phyloP scores from a whole-genome alignment of 1,284 basidiomycete genomes.

The Xerocomus amazonicus region DNA sequence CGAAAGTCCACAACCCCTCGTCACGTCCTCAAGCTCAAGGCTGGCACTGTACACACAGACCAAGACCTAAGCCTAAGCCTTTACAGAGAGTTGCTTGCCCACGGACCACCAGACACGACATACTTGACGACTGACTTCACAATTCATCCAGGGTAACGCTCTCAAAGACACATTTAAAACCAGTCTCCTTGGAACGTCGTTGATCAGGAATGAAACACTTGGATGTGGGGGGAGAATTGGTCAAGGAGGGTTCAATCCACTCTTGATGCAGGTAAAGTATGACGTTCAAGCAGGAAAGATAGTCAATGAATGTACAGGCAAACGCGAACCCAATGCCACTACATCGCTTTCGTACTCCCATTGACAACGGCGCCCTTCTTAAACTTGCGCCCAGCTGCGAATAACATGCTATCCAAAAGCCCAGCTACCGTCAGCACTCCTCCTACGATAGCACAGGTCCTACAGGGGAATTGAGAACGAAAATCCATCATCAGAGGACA shows the following conservation, averaged over 20 bases:
- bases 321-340: constrained; percentile 10
- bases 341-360: constrained; percentile 49
- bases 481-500: background rate
- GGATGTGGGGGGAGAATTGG: constrained; percentile 8
- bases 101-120: constrained; percentile 11
- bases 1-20: constrained; percentile 7
- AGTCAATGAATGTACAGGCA: constrained; percentile 8
- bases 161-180: background rate
- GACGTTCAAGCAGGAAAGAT: constrained; percentile 11
- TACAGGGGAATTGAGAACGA: constrained; percentile 31
- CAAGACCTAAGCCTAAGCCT: background rate
- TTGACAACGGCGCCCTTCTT: constrained; percentile 51
- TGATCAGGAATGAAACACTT: constrained; percentile 8
- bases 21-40: constrained; percentile 6
- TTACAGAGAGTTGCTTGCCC: background rate
- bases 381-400: constrained; percentile 65
- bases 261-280: background rate
- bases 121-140: constrained; percentile 34
- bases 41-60: background rate
- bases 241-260: constrained; percentile 1
- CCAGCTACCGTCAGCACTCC: constrained; percentile 95
- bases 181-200: constrained; percentile 10
- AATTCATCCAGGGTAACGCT: constrained; percentile 30
- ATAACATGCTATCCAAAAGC: constrained; percentile 86
- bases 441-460: constrained; percentile 96